Conservation (phyloP, 495 filamentous ascomycete genomes). For the Sabuloglossum arenarium region DNA sequence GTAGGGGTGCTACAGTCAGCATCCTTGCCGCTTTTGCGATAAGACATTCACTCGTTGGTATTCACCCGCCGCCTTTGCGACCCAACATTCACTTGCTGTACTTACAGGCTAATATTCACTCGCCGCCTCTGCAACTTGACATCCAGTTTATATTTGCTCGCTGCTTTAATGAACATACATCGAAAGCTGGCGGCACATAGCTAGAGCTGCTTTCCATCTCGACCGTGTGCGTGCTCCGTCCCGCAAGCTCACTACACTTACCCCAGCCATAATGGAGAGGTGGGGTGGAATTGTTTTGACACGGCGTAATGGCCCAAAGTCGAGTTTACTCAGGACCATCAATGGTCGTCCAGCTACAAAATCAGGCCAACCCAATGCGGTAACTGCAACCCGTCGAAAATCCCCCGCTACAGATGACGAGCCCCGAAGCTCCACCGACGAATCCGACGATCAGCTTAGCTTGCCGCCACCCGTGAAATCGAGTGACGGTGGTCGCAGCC, state of each 20-base stretch:
- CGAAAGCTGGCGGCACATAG: no score
- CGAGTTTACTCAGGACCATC: background rate
- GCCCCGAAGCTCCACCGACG: slow-evolving; percentile 4
- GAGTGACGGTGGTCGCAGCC: background rate
- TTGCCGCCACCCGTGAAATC: background rate
- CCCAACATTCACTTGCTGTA: no score
- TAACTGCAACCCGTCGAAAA: background rate
- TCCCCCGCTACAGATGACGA: slow-evolving; percentile 1
- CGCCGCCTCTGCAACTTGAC: no score
- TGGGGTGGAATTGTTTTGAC: background rate
- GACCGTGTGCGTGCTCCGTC: background rate
- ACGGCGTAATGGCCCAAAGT: background rate
- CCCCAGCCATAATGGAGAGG: background rate
- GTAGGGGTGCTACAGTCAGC: no score
- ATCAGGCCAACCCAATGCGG: background rate
- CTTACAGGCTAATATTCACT: no score
- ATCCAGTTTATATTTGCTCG: no score
- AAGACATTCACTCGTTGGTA: no score
- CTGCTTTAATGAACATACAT: no score
- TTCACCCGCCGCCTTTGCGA: no score
- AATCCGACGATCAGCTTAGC: background rate
- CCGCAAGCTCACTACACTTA: background rate
- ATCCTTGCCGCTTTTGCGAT: no score
- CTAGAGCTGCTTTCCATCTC: no score
- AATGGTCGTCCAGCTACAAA: background rate